Evolutionary conservation across 306 rosid species (phyloP).

Genomic region (Cucumis hystrix): DNA sequence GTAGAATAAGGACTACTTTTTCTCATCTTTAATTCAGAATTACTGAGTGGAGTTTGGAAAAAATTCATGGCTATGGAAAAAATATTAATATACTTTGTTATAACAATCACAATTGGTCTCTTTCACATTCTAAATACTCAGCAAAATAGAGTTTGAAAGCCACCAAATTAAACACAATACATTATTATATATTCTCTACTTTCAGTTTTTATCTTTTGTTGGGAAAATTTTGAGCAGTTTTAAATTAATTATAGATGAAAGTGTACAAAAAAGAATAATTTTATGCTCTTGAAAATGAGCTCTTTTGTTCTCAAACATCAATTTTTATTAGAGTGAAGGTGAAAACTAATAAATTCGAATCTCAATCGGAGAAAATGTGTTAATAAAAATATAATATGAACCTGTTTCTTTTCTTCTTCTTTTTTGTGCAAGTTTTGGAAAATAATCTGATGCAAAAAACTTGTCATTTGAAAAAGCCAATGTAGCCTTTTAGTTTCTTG

Average conservation of each 20-base stretch:
- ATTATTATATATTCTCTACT: no score
- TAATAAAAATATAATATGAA: not conserved
- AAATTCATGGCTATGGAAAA: no score
- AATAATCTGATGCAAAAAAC: not conserved
- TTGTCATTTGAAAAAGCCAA: slow-evolving; percentile 49
- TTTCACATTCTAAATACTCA: no score
- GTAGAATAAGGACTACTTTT: no score
- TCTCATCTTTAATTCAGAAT: no score
- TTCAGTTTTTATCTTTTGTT: no score
- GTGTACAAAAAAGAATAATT: not conserved
- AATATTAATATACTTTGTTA: no score
- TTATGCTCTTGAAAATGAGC: not conserved
- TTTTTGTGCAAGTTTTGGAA: not conserved
- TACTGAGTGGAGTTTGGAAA: no score
- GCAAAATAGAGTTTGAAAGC: no score
- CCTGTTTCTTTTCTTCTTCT: not conserved
- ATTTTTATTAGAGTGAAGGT: not conserved
- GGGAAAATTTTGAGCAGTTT: no score
- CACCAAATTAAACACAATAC: no score
- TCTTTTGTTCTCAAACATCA: not conserved
- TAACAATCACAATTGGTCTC: no score
- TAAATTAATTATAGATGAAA: not conserved
- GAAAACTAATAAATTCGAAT: not conserved
- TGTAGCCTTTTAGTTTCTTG: slow-evolving; percentile 53
- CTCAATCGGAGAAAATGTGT: not conserved